Evolutionary conservation across 768 basidiomycete species (phyloP), one percentile per base, ranked within the genome.

Genomic region (Lactifluus hygrophoroides): DNA sequence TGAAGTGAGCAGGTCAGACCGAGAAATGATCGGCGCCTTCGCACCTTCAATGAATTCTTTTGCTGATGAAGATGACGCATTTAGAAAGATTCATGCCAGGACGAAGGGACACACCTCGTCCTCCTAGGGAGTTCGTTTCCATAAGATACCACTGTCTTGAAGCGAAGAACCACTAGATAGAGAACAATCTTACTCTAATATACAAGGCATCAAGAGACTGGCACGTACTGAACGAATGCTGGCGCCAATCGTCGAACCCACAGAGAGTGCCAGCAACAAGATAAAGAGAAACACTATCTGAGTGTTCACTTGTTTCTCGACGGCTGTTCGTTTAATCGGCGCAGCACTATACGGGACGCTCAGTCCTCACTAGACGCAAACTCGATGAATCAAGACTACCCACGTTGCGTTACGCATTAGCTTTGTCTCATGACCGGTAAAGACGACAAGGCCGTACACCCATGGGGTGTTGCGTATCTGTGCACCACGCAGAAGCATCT

Each of bases 391-490:
- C 10, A 27, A 19, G 35, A 37, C 25, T 0, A 76, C 91, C 74
- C 67, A 94, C 93, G 94, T 97, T 43, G 96, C 95, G 67, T 98
- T 98, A 58, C 91, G 82, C 93, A 98, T 94, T 37, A 99, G 72
- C 71, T 99, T 99, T 19, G 96, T 98, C 76, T 99, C 94, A 68
- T 98, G 96, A 0, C 96, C 96, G 0, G 94, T 95, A 66, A 93
- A 97, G 42, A 98, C 88, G 34, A 86, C 86, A 8, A 99, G 69
- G 13, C 94, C 95, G 70, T 97, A 98, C 28, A 90, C 81, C 96
- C 96, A 99, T 9, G 88, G 84, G 2, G 96, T 98, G 70, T 99
- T 99, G 56, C 96, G 80, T 56, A 99, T 70, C 69, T 99, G 96
- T 28, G 96, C 94, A 1, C 96, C 96, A 32, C 96, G 84, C 40